Evolutionary conservation across 2,329 filamentous ascomycete species (phyloP), one percentile per base, ranked within the genome.

Genomic region (Penicillium sp.): DNA sequence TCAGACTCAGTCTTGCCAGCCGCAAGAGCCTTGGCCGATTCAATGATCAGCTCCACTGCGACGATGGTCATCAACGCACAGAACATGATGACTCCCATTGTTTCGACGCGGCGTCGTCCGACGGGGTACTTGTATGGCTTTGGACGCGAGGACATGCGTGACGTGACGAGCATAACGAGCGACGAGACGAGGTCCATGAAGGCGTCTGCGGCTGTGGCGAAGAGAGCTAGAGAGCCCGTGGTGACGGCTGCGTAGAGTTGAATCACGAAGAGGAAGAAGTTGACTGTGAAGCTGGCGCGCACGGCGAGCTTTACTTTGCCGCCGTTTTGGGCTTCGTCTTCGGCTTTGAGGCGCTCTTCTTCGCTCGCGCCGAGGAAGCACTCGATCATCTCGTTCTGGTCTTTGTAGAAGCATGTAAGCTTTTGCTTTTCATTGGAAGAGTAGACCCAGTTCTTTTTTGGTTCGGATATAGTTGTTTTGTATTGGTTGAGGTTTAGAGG

Each of bases 71-170:
- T 47, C 37, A 54, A 35, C 13, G 49, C 50, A 29, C 50, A 52
- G 42, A 52, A 49, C 45, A 47, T 47, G n/a, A 47, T 47, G 6
- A 47, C 45, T 6, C 50, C 49, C 49, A 52, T 52, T 32, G 49
- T 52, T 29, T 52, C 49, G 22, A 52, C 43, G 7, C 49, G 49
- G 6, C 49, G 49, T 3, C 49, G 49, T 44, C 49, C 49, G 28
- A 52, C 49, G 2, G 49, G 49, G 31, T 52, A 52, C n/a, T 52
- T 52, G 41, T 52, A 49, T 52, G 49, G 49, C 15, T 52, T 52
- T 32, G 49, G 49, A 6, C 49, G 49, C 6, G 45, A 44, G 22
- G 49, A 52, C 45, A 52, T 52, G 31, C 49, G 49, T 4, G 49
- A 49, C 2, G 45, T 52, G 13, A 52, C 35, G 22, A 52, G 49